Evolutionary conservation across 2,329 filamentous ascomycete species (phyloP).

Genomic region (Penicillium sp.): DNA sequence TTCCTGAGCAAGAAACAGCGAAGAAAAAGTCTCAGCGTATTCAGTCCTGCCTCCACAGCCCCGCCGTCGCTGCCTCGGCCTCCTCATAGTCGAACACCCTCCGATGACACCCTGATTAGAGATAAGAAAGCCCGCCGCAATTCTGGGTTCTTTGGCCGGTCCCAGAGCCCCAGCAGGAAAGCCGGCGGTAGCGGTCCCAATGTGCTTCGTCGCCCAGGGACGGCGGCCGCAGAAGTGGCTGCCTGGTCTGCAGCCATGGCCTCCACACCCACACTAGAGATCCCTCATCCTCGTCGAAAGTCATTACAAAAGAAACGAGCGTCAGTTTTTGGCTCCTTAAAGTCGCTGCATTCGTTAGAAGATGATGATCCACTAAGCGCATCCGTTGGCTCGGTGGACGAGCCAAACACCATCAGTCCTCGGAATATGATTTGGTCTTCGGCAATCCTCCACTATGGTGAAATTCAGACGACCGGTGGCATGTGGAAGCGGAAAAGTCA

Average conservation of each 20-base stretch:
- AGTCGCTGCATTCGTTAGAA: slow-evolving; percentile 52
- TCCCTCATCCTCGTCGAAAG: slow-evolving; percentile 39
- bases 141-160: slow-evolving; percentile 39
- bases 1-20: slow-evolving; percentile 33
- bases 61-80: slow-evolving; percentile 20
- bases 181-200: slow-evolving; percentile 23
- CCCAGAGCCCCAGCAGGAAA: slow-evolving; percentile 28
- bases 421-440: slow-evolving; percentile 40
- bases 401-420: slow-evolving; percentile 41
- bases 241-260: slow-evolving; percentile 23
- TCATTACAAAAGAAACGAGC: slow-evolving; percentile 49
- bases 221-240: slow-evolving; percentile 28
- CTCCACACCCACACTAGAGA: slow-evolving; percentile 26
- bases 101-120: slow-evolving; percentile 35
- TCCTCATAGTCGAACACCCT: slow-evolving; percentile 37
- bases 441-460: slow-evolving; percentile 64
- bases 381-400: slow-evolving; percentile 51
- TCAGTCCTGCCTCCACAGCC: slow-evolving; percentile 29
- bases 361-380: slow-evolving; percentile 55
- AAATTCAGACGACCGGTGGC: slow-evolving; percentile 67
- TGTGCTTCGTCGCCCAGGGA: slow-evolving; percentile 28
- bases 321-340: slow-evolving; percentile 62
- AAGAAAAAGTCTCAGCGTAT: slow-evolving; percentile 37
- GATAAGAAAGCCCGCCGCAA: slow-evolving; percentile 39
- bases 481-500: slow-evolving; percentile 73